These are phyloP conservation scores for Aspergillus puulaauensis DNA, from an alignment of 2,329 filamentous ascomycete genomes.

Conservation along the genomic window DNA sequence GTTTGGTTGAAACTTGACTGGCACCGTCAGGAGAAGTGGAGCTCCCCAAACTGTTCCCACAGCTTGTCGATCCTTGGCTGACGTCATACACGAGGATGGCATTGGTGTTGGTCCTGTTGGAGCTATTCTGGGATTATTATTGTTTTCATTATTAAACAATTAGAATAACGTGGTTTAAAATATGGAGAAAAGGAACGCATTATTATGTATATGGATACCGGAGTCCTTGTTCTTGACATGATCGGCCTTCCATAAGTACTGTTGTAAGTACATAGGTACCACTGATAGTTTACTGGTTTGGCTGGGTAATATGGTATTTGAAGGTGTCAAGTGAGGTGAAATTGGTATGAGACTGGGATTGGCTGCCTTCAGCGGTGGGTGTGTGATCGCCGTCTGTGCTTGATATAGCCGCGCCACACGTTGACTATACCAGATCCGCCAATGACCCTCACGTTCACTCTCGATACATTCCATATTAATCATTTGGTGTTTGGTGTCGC, in stretches of 20 bases:
- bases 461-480: no score
- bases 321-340: neutral
- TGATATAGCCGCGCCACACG: neutral
- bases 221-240: neutral
- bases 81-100: conserved; percentile 6
- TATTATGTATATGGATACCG: neutral
- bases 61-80: conserved; percentile 16
- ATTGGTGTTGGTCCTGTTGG: neutral
- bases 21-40: neutral
- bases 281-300: no score
- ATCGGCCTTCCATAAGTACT: neutral
- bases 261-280: neutral
- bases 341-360: neutral
- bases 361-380: neutral
- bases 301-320: no score
- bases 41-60: neutral
- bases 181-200: neutral
- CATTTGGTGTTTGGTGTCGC: neutral
- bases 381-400: conserved; percentile 2
- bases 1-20: neutral
- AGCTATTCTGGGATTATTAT: neutral
- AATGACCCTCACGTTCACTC: neutral
- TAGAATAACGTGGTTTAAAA: neutral
- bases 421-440: neutral
- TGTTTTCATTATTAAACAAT: neutral